These are phyloP conservation scores for Mycena galopus DNA, from an alignment of 768 basidiomycete species.

Conservation along the genomic window DNA sequence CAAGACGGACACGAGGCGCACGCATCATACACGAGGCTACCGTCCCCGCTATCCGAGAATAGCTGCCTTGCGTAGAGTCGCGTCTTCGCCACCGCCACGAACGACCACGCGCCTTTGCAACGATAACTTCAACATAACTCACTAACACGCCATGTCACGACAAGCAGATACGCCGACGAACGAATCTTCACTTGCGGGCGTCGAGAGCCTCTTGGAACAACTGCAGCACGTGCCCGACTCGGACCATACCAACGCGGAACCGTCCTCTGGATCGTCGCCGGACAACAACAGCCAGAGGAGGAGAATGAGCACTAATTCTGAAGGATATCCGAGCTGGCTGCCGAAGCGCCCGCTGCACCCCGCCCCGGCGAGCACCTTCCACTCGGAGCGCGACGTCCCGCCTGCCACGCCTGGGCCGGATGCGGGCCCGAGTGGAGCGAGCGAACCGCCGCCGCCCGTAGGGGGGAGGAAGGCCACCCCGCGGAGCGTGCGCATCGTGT, in stretches of 20 bases:
- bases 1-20: too few species aligned
- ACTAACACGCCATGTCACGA: constrained; percentile 53
- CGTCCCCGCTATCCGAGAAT: too few species aligned
- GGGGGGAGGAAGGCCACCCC: constrained; percentile 85
- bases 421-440: too few species aligned
- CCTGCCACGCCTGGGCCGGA: constrained; percentile 42
- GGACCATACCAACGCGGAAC: constrained; percentile 48
- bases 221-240: constrained; percentile 30
- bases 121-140: constrained; percentile 34
- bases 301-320: constrained; percentile 47
- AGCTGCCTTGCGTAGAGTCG: too few species aligned
- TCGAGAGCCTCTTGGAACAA: constrained; percentile 36
- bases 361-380: constrained; percentile 78
- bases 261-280: constrained; percentile 50
- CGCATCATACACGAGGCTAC: too few species aligned
- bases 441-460: constrained; percentile 48
- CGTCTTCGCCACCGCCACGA: neutral
- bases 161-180: constrained; percentile 43
- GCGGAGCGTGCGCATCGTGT: constrained; percentile 86
- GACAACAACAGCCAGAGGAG: constrained; percentile 46
- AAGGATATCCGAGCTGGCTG: constrained; percentile 89
- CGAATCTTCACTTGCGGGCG: constrained; percentile 41
- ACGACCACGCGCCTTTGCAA: constrained; percentile 24
- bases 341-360: constrained; percentile 84
- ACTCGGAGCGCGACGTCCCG: constrained; percentile 54